These are phyloP conservation scores for Lentinula boryana DNA, from an alignment of 768 basidiomycete genomes.

Conservation along the genomic window DNA sequence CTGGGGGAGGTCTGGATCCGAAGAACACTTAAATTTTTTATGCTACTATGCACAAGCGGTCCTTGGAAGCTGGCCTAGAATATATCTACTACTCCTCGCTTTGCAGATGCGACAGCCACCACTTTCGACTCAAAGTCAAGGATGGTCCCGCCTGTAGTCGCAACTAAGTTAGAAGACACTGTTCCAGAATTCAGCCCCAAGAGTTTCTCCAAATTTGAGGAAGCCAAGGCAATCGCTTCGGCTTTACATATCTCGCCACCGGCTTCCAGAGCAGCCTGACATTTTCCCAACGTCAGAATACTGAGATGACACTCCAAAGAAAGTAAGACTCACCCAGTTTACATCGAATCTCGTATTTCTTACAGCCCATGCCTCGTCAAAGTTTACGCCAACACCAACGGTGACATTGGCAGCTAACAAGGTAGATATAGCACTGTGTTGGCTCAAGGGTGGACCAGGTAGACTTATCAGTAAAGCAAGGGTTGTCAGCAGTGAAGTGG, in stretches of 20 bases:
- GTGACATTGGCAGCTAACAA: slow-evolving; percentile 64
- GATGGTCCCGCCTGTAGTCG: slow-evolving; percentile 28
- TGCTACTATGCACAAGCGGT: background rate
- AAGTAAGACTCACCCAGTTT: slow-evolving; percentile 57
- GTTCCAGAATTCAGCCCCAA: slow-evolving; percentile 25
- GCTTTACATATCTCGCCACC: slow-evolving; percentile 23
- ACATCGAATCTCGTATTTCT: slow-evolving; percentile 70
- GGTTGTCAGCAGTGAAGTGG: background rate
- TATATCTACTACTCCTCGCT: slow-evolving; percentile 14
- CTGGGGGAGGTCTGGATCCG: no score
- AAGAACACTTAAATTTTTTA: slow-evolving; percentile 25
- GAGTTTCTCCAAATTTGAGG: slow-evolving; percentile 36
- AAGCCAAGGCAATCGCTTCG: slow-evolving; percentile 32
- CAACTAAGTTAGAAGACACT: slow-evolving; percentile 24
- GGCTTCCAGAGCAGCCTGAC: slow-evolving; percentile 19
- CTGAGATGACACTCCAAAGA: background rate
- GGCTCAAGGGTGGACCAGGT: slow-evolving; percentile 36
- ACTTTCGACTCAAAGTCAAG: slow-evolving; percentile 37
- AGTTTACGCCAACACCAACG: slow-evolving; percentile 54
- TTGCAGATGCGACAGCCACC: slow-evolving; percentile 29
- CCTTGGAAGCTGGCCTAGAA: background rate
- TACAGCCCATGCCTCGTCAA: slow-evolving; percentile 47
- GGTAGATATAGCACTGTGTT: slow-evolving; percentile 47
- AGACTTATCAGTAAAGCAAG: slow-evolving; percentile 18
- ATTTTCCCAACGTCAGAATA: no score